These are phyloP conservation scores for Aaosphaeria arxii DNA, from an alignment of 2,329 filamentous ascomycete genomes.

Conservation along the genomic window DNA sequence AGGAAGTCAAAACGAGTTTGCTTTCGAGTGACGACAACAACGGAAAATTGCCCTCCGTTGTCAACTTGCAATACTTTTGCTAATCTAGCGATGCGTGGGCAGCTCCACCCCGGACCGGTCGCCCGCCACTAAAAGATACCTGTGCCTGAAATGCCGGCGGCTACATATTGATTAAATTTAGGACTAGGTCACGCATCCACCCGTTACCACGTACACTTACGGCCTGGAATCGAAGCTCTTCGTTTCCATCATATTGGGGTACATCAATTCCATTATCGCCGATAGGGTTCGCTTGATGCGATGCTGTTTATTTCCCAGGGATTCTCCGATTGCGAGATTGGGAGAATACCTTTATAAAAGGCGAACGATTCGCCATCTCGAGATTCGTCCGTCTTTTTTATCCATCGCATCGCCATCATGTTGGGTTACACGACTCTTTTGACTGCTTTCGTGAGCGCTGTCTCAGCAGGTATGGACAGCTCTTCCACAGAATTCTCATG, in stretches of 20 bases:
- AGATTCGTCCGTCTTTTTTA: not conserved
- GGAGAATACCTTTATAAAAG: too few species aligned
- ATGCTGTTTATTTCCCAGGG: constrained; percentile 2
- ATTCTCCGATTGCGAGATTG: too few species aligned
- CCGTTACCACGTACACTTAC: constrained; percentile 4
- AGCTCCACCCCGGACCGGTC: constrained; percentile 26
- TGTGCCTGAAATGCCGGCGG: constrained; percentile 22
- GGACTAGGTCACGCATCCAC: constrained; percentile 18
- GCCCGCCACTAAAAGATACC: constrained; percentile 28
- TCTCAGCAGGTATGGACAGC: constrained; percentile 24
- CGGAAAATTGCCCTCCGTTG: too few species aligned
- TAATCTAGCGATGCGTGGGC: not conserved
- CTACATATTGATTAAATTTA: constrained; percentile 35
- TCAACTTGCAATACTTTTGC: too few species aligned
- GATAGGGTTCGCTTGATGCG: constrained; percentile 1
- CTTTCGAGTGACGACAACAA: too few species aligned
- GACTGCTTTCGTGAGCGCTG: constrained; percentile 28
- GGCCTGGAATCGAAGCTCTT: constrained; percentile 10
- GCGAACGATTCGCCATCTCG: too few species aligned
- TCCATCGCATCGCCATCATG: constrained; percentile 15
- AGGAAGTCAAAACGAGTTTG: too few species aligned
- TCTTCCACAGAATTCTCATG: not conserved
- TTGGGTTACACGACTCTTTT: constrained; percentile 27
- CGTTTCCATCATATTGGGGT: constrained; percentile 19
- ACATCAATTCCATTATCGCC: constrained; percentile 7